These are phyloP conservation scores for Noccaea caerulescens DNA, from an alignment of 345 rosid genomes.

Conservation along the genomic window DNA sequence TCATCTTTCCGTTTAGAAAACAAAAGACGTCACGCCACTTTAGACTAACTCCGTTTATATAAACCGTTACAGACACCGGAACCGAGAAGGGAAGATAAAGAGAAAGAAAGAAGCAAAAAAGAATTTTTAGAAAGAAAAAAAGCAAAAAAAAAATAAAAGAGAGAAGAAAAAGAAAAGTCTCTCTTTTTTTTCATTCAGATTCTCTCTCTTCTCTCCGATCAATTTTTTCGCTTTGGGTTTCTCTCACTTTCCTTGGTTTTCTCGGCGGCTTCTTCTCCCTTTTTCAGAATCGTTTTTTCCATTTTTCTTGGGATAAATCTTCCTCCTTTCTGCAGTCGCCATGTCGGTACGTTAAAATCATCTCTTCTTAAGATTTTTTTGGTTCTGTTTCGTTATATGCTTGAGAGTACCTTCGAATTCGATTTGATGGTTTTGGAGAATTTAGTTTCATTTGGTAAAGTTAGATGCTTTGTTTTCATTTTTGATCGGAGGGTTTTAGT, in stretches of 20 bases:
- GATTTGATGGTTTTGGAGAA: slow-evolving; percentile 28
- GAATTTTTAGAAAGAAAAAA: slow-evolving; percentile 31
- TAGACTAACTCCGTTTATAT: slow-evolving; percentile 42
- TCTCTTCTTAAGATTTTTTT: not conserved
- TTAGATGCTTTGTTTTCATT: slow-evolving; percentile 18
- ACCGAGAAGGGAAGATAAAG: slow-evolving; percentile 19
- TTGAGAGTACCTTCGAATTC: slow-evolving; percentile 14
- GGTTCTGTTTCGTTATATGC: not conserved
- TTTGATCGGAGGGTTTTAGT: slow-evolving; percentile 9
- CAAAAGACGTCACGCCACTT: slow-evolving; percentile 42
- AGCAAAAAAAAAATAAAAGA: not conserved
- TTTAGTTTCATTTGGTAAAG: slow-evolving; percentile 14
- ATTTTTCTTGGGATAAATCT: slow-evolving; percentile 36
- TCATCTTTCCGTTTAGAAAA: slow-evolving; percentile 38
- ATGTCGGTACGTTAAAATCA: slow-evolving; percentile 46
- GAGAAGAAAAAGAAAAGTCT: slow-evolving; percentile 9
- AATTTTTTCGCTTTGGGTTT: slow-evolving; percentile 11
- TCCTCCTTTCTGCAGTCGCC: slow-evolving; percentile 31
- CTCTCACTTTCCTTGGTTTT: slow-evolving; percentile 45
- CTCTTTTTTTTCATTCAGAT: slow-evolving; percentile 28
- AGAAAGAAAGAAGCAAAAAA: slow-evolving; percentile 17
- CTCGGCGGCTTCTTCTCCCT: slow-evolving; percentile 43
- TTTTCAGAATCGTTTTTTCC: slow-evolving; percentile 6
- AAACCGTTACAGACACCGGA: slow-evolving; percentile 41
- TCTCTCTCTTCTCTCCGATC: slow-evolving; percentile 41